Conservation (phyloP, 495 filamentous ascomycete genomes). For the Melanomma pulvis-pyrius region DNA sequence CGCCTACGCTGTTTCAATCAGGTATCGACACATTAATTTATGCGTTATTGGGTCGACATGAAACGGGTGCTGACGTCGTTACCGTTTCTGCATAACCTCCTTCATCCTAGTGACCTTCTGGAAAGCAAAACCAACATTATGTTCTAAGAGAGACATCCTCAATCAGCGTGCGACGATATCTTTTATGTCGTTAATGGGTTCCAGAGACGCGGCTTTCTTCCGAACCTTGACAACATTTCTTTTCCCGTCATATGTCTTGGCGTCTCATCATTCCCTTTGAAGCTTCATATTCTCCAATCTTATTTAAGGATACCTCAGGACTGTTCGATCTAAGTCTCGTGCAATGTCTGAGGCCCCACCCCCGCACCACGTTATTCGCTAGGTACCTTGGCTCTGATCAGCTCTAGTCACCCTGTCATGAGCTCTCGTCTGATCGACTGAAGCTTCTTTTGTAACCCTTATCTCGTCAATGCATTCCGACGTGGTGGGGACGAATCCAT, state of each 20-base stretch:
- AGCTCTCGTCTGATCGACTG: neutral
- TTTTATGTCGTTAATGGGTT: neutral
- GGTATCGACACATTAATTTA: constrained; percentile 20
- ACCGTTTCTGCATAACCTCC: neutral
- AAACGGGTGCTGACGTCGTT: constrained; percentile 14
- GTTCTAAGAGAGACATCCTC: neutral
- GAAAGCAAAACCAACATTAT: neutral
- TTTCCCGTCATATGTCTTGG: constrained; percentile 1
- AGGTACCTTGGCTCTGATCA: neutral
- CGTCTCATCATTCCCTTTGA: neutral
- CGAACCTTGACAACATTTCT: constrained; percentile 5
- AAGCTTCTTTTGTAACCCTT: neutral
- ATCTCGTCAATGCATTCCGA: neutral
- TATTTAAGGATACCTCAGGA: constrained; percentile 21
- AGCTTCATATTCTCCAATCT: neutral
- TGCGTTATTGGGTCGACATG: constrained; percentile 4
- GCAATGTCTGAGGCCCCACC: neutral
- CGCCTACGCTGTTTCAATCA: constrained; percentile 19
- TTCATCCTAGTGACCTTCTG: neutral
- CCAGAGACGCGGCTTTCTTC: constrained; percentile 4
- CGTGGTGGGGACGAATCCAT: neutral
- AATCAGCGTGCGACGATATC: neutral
- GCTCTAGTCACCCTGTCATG: neutral
- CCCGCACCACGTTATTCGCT: constrained; percentile 6
- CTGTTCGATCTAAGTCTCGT: constrained; percentile 19